Conservation (phyloP, 164 flowering plant genomes). For the Magnolia officinalis region DNA sequence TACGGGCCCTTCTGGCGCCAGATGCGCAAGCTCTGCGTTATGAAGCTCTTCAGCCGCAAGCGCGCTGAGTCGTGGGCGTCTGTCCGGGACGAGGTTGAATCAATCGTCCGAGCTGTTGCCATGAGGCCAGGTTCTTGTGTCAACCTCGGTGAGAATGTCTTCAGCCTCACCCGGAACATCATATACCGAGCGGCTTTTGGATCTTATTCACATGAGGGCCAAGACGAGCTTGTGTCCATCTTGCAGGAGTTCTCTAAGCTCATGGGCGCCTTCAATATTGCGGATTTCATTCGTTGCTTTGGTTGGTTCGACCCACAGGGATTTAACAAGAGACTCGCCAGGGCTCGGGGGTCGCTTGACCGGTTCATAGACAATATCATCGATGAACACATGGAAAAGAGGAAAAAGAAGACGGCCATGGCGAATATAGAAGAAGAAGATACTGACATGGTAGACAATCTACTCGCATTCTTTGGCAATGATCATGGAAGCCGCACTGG, state of each 20-base stretch:
- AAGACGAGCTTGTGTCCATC: constrained; percentile 55
- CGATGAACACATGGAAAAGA: constrained; percentile 50
- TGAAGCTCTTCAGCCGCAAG: constrained; percentile 70
- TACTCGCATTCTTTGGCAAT: constrained; percentile 43
- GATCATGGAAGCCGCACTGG: constrained; percentile 15
- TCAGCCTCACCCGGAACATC: constrained; percentile 48
- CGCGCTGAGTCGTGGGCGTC: constrained; percentile 79
- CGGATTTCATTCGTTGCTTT: constrained; percentile 61
- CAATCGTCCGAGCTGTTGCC: constrained; percentile 25
- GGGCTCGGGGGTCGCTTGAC: constrained; percentile 55
- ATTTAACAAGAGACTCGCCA: constrained; percentile 31
- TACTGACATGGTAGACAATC: constrained; percentile 71
- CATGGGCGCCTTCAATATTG: constrained; percentile 69
- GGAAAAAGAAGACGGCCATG: constrained; percentile 7
- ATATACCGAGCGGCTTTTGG: constrained; percentile 76
- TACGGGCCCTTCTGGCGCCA: constrained; percentile 96
- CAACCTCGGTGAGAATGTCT: constrained; percentile 62
- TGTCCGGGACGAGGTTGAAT: constrained; percentile 68
- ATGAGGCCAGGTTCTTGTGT: constrained; percentile 30
- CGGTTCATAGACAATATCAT: constrained; percentile 64
- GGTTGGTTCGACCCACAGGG: constrained; percentile 60
- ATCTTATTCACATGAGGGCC: constrained; percentile 41
- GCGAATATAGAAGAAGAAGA: constrained; percentile 15
- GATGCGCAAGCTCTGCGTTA: constrained; percentile 82
- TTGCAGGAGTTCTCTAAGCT: constrained; percentile 77